Base-by-base conservation (phyloP, 2,329 filamentous ascomycete species). In the Botrytis elliptica region DNA sequence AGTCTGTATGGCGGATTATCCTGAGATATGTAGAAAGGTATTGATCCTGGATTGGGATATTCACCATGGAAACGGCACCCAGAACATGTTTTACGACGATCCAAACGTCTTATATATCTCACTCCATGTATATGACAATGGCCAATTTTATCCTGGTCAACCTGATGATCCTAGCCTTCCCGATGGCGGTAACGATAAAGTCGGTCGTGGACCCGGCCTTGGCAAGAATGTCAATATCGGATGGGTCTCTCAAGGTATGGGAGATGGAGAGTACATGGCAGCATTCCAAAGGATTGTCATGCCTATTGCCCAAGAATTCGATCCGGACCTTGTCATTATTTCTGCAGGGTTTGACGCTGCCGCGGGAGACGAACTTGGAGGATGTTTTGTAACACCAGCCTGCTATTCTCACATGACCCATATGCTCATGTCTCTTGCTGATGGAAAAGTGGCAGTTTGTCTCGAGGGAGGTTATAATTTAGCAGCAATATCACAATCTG, bases 381-480 rank as follows among this genome's bases (percentile, higher is more conserved):
- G 93, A 46, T 99, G 96, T 81, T 95, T 94, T 80, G 96, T 99
- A 8, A 92, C 94, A 1, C 96, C 96, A 0, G 84, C 90, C 7
- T 97, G 96, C 81, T 99, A 98, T 81, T 93, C 95, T 22, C 95
- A 99, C 81, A 98, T 99, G 96, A 98, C 96, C 25, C 94, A 98
- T 81, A 98, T 98, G 95, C 88, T 99, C 66, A 98, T 98, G 95
- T 94, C 93, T 3, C 86, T 99, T 33, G 95, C 96, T 0, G 88
- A 91, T 63, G 96, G 96, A 42, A 97, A 95, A 80, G 88, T 99
- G 22, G 93, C 93, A 3, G 95, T 98, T 14, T 98, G 95, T 80
- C 86, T 99, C 3, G 96, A 99, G 84, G 96, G 96, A 36, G 96
- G 96, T 14, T 99, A 99, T 83, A 98, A 98, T 79, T 89, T 99